Evolutionary conservation across 495 filamentous ascomycete genomes (phyloP), one percentile per base, ranked within the genome.

Genomic region (Cryomyces minteri): DNA sequence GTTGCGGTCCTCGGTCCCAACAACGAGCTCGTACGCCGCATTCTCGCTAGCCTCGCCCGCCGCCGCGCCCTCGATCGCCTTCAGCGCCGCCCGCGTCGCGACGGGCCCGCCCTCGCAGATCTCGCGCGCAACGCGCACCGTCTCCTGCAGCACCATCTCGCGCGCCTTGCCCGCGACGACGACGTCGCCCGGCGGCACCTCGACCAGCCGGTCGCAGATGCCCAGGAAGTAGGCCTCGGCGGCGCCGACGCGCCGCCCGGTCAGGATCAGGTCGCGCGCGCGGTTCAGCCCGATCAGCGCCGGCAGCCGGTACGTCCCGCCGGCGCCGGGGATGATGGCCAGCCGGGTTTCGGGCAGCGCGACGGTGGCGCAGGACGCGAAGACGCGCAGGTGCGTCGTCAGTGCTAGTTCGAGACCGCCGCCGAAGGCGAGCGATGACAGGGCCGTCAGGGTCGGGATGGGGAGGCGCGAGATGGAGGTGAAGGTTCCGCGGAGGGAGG

Each of bases 381-480:
- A 76, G 45, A 98, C 77, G 46, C 90, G 82, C 54, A 98, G 73
- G 57, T 84, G 73, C 4, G 86, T 94, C 51, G 78, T 72, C 9
- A 98, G 70, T 2, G 85, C 88, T 29, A 98, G 72, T 58, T 98
- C 90, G 12, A 96, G 73, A 31, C 90, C 90, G 48, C 90, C 90
- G 47, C 90, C 90, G 7, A 98, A 76, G 10, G 90, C 90, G 40
- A 78, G 57, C 30, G 79, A 82, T 40, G 76, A 75, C 48, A 96
- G 70, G 39, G 85, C 84, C 5, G 82, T 76, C 54, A 96, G 85
- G 39, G 90, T 94, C 14, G 90, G 90, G 51, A 95, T 78, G 14
- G 80, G 79, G 30, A 96, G 79, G 41, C 57, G 43, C 6, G 80
- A 66, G 38, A 98, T 70, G 31, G 62, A 59, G 12, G 71, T 65